A percentile compares a stretch with the other conserved stretches of the same genome.
Conservation (phyloP, 2,329 filamentous ascomycete genomes). For the Hypoxylon sp. region DNA sequence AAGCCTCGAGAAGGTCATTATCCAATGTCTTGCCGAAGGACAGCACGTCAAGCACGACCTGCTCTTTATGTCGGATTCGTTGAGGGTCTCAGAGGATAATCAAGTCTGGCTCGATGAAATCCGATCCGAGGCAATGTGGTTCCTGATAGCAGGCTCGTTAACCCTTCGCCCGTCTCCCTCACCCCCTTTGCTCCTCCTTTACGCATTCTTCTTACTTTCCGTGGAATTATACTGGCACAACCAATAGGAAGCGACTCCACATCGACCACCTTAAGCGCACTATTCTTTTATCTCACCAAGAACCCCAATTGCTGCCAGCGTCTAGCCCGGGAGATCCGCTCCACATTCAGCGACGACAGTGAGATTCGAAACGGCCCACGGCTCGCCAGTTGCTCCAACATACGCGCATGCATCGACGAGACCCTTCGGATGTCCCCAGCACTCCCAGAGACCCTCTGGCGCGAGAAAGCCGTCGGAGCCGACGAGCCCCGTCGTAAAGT, state of each 20-base stretch:
- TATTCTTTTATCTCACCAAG: neutral
- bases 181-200: neutral
- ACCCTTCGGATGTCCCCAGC: constrained; percentile 3
- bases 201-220: neutral
- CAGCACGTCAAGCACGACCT: constrained; percentile 3
- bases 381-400: neutral
- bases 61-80: neutral
- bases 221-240: neutral
- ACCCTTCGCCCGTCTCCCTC: neutral
- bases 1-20: neutral
- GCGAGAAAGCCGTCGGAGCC: neutral
- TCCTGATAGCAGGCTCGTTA: neutral
- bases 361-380: neutral
- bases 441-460: neutral
- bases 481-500: constrained; percentile 70
- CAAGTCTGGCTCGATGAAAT: neutral
- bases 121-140: neutral
- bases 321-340: neutral
- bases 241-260: neutral
- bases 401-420: neutral
- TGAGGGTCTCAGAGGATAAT: neutral
- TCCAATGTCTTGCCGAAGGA: neutral
- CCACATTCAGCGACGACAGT: neutral
- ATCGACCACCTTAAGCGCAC: neutral
- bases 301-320: neutral